Conservation (phyloP, 305 asterid genomes). For the Euphrasia arctica region DNA sequence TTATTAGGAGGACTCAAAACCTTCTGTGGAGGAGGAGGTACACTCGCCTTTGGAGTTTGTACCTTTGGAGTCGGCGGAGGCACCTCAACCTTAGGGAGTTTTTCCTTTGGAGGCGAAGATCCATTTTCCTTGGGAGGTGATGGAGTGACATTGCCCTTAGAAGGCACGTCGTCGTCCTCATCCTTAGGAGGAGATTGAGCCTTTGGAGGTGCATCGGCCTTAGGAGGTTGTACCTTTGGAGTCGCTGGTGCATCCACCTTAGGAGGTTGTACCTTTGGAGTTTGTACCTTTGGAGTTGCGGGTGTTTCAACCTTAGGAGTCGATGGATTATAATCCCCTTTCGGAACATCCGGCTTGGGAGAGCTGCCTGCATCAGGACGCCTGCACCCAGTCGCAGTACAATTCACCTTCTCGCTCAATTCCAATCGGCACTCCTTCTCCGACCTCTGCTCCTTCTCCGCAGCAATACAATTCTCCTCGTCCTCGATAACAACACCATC, state of each 20-base stretch:
- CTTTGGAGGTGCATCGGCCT: slow-evolving; percentile 1
- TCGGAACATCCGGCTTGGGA: too few species aligned
- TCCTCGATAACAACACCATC: slow-evolving; percentile 33
- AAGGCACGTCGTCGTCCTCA: background rate
- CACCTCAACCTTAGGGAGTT: background rate
- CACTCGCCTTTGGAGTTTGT: background rate
- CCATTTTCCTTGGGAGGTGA: background rate
- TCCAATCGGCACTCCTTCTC: slow-evolving; percentile 42
- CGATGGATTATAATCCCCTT: too few species aligned
- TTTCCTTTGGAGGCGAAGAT: background rate
- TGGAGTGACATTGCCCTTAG: background rate
- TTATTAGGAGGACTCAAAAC: background rate
- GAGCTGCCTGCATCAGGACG: too few species aligned
- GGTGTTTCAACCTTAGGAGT: background rate
- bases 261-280: background rate
- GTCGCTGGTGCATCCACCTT: background rate
- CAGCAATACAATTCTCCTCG: slow-evolving; percentile 45
- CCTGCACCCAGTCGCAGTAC: slow-evolving; percentile 33
- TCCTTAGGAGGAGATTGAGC: background rate
- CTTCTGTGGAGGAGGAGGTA: background rate
- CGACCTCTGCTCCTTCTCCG: slow-evolving; percentile 36
- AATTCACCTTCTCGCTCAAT: slow-evolving; percentile 45
- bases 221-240: slow-evolving; percentile 13
- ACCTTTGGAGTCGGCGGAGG: slow-evolving; percentile 7
- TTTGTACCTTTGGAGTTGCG: too few species aligned